Base-by-base conservation (phyloP, 2,329 filamentous ascomycete genomes). In the Passalora sequoiae region DNA sequence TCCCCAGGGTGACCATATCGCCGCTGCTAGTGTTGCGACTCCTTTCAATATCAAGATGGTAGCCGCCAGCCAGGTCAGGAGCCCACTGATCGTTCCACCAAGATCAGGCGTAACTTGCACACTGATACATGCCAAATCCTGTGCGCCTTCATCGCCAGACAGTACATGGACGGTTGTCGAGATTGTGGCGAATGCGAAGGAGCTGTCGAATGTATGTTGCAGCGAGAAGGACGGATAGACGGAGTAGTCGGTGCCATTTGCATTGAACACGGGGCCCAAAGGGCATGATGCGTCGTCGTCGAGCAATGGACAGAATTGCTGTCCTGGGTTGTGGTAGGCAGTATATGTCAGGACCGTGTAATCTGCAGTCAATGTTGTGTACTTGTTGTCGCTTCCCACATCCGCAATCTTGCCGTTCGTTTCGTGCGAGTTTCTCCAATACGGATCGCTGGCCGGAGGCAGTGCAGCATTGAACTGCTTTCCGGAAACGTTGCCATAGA, bases 1-100 rank as follows among this genome's bases (percentile, higher is more conserved):
- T 15, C 92, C 92, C 91, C 92, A 98, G 0, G 92, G 92, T 60
- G 89, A 96, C 62, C 81, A 91, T 27, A 94, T 86, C 38, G 81
- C 86, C 2, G 92, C 89, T 53, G 88, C 81, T 25, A 89, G 72
- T 5, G 91, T 95, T 10, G 89, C 88, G 45, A 89, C 66, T 2
- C 81, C 92, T 33, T 94, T 86, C 29, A 91, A 73, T 2, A 91
- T 69, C 22, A 98, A 73, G 17, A 96, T 78, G 3, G 84, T 72
- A 17, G 91, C 74, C 1, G 92, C 91, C 4, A 95, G 66, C 61
- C 86, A 92, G 42, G 75, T 79, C 36, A 95, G 65, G 31, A 86
- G 72, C 65, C 77, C 78, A n/a, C 77, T 74, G 25, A 94, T 68
- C n/a, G 66, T 69, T 7, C 67, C 62, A 4, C 89, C 89, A 4